Evolutionary conservation across 73 alveolate species (phyloP).

Genomic region (Paramecium biaurelia): DNA sequence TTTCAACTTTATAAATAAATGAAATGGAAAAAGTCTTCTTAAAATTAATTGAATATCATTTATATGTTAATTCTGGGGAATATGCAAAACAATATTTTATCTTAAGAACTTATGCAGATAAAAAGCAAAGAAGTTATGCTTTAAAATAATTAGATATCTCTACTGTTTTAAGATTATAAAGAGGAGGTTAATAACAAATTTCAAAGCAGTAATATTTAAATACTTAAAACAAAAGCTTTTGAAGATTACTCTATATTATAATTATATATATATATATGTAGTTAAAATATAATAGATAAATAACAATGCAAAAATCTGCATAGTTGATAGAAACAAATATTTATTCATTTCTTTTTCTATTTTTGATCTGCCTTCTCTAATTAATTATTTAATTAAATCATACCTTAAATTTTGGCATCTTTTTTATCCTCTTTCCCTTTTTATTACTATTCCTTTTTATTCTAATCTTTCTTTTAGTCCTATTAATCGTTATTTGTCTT

Average conservation of each 20-base stretch:
- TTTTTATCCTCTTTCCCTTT: background rate
- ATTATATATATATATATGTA: background rate
- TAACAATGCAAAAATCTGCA: background rate
- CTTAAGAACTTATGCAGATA: constrained; percentile 91
- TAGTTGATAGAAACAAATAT: background rate
- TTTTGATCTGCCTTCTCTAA: background rate
- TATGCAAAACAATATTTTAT: constrained; percentile 97
- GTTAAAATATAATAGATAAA: background rate
- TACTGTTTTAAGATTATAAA: constrained; percentile 67
- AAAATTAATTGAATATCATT: constrained; percentile 90
- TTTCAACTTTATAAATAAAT: constrained; percentile 92
- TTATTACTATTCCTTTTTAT: background rate
- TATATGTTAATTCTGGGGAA: constrained; percentile 91
- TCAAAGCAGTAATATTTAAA: background rate
- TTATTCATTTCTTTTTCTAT: constrained; percentile 3
- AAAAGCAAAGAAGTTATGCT: constrained; percentile 73
- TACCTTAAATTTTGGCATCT: background rate
- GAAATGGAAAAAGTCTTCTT: constrained; percentile 95
- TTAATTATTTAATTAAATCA: too few relatives aligned
- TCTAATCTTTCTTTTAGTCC: background rate
- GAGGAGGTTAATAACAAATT: constrained; percentile 26
- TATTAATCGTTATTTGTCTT: background rate
- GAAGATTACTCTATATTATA: background rate
- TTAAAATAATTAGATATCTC: constrained; percentile 75
- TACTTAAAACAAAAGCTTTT: constrained; percentile 43